phyloP scores from a whole-genome alignment of 306 rosid genomes.

The Luffa acutangula region DNA sequence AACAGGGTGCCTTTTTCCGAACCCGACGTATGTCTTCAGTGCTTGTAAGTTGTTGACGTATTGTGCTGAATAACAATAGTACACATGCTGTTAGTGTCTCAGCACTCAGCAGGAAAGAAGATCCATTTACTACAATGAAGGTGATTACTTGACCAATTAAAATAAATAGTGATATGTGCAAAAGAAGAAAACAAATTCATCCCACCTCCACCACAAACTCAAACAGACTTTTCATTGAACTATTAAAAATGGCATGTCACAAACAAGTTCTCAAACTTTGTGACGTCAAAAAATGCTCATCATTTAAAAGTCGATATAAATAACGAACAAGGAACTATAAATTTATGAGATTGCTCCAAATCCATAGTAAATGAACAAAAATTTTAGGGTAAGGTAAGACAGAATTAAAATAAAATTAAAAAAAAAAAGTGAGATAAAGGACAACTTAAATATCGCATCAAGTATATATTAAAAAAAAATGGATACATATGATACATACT shows the following conservation, averaged over 20 bases:
- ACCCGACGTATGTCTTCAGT: slow-evolving; percentile 92
- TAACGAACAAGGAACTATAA: neutral
- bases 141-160: neutral
- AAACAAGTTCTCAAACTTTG: neutral
- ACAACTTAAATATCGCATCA: neutral
- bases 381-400: neutral
- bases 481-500: slow-evolving; percentile 51
- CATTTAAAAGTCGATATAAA: neutral
- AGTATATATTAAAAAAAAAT: neutral
- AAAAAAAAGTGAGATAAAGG: neutral
- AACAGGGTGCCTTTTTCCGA: slow-evolving; percentile 93
- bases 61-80: slow-evolving; percentile 45
- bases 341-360: neutral
- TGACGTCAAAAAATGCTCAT: neutral
- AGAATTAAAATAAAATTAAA: neutral
- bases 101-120: slow-evolving; percentile 6
- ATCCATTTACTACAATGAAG: slow-evolving; percentile 1
- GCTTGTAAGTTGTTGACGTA: slow-evolving; percentile 79
- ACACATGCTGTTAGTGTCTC: slow-evolving; percentile 18
- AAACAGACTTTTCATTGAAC: neutral
- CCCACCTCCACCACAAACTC: too few species aligned
- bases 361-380: neutral
- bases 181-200: neutral
- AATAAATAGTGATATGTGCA: neutral
- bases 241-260: neutral